Evolutionary conservation across 768 basidiomycete genomes (phyloP).

Genomic region (Coprinopsis strossmayeri): DNA sequence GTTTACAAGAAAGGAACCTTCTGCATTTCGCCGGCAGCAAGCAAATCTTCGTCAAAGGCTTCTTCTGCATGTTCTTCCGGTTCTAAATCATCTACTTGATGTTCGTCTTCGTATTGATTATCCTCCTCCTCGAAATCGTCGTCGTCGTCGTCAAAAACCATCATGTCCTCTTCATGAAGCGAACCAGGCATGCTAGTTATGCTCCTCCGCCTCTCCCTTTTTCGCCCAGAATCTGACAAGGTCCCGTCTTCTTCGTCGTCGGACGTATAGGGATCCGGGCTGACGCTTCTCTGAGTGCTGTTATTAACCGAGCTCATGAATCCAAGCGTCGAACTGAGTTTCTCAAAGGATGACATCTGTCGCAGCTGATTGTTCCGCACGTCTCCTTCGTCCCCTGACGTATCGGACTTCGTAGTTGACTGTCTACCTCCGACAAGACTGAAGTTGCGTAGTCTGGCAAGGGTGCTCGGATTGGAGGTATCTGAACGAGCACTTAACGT

Average conservation of each 20-base stretch:
- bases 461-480: conserved; percentile 63
- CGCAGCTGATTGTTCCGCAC: conserved; percentile 44
- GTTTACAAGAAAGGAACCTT: conserved; percentile 57
- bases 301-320: conserved; percentile 33
- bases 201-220: conserved; percentile 47
- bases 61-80: conserved; percentile 64
- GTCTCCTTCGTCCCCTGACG: conserved; percentile 1
- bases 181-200: conserved; percentile 87
- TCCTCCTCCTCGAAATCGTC: conserved; percentile 46
- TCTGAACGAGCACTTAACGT: conserved; percentile 93
- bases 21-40: conserved; percentile 81
- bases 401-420: neutral
- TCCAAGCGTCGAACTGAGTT: conserved; percentile 53
- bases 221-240: conserved; percentile 31
- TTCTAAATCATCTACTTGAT: conserved; percentile 34
- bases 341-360: conserved; percentile 75
- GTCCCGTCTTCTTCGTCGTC: conserved; percentile 42
- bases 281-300: conserved; percentile 36
- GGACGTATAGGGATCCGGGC: conserved; percentile 47
- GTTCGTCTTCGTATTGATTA: conserved; percentile 26
- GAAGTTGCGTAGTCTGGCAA: conserved; percentile 72
- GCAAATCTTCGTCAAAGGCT: conserved; percentile 72
- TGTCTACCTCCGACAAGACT: conserved; percentile 49
- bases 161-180: conserved; percentile 46
- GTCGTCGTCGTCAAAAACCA: no score